Base-by-base conservation (phyloP, 345 rosid species). In the Gossypium turneri region DNA sequence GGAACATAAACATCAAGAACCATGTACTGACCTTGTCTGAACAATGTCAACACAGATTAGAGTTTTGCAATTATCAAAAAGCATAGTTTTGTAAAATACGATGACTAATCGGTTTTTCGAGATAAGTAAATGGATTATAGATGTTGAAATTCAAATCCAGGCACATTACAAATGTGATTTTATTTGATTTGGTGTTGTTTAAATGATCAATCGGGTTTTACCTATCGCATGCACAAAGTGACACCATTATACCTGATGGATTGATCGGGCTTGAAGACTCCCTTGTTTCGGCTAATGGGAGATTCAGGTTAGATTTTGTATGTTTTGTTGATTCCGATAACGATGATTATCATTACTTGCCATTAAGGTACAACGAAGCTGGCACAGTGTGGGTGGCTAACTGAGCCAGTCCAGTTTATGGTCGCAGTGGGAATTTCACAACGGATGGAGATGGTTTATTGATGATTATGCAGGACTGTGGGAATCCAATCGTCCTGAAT, bases 181-280 rank as follows among this genome's bases (percentile, higher is more conserved):
- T 5, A 34, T 34, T 34, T 34, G 41, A 5, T 34, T 34, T 34
- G 7, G 41, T 34, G 41, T 34, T 34, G 41, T 34, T 34, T 34
- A 34, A 34, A 34, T 34, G 41, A 34, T 34, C 41, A 34, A 34
- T 34, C 41, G 48, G 25, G 7, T 6, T 17, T 55, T 55, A 55
- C 58, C 7, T 55, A n/a, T 55, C 58, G n/a, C 60, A 53, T 52
- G 73, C 73, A 34, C 73, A 27, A 44, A 52, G 16, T 27, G 73
- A 70, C 43, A 51, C 60, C 47, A 27, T 70, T 55, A 70, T 13
- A 52, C 62, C 73, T 27, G 61, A 60, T 4, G 25, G 53, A 52
- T 29, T 48, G 19, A 52, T 70, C 47, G 12, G 15, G 16, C 53
- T 70, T 45, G 7, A 12, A 0, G 62, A 52, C 45, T 70, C 58